Evolutionary conservation across 2,329 filamentous ascomycete genomes (phyloP), one percentile per base, ranked within the genome.

Genomic region (Epichloe coenophiala): DNA sequence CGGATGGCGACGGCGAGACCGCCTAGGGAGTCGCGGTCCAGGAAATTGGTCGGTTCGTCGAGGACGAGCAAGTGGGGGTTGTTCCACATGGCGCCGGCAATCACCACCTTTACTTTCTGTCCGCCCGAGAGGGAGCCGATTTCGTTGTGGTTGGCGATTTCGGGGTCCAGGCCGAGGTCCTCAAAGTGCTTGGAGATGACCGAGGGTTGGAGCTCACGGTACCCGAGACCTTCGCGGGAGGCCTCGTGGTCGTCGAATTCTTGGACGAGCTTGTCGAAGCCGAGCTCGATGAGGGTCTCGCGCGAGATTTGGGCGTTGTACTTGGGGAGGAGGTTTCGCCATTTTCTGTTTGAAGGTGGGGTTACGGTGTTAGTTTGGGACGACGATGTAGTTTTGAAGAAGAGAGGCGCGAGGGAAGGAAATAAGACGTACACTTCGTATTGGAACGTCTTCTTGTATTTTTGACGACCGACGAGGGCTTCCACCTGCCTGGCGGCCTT

Each of bases 161-260:
- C 93, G 0, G 91, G 90, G 66, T 97, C 93, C 47, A 98, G 79
- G 53, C 93, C 93, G 37, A 97, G 78, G 62, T 98, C 93, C 61
- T 97, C 90, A 62, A 98, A 98, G 72, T 98, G 93, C 79, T 97
- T 94, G 53, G 87, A 86, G 69, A 98, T 97, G 63, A 94, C 81
- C 61, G 90, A 87, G 46, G 91, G 91, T 65, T 95, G 88, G 51
- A 98, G 81, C 60, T 90, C 80, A 65, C 93, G 88, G 79, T 93
- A 98, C 57, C 93, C 91, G 38, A 98, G 83, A 78, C 93, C 93
- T 70, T 98, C 93, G 63, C 93, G 87, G n/a, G 91, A 95, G 15
- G 93, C 87, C 72, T 98, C 93, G 72, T 97, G 91, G 66, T 98
- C 93, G 62, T 98, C 94, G 57, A 97, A 98, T 68, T 98, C 93